A percentile compares a stretch with the other conserved stretches of the same genome.
Conservation (phyloP, 257 asterid genomes). For the Solanum gandarillasii region DNA sequence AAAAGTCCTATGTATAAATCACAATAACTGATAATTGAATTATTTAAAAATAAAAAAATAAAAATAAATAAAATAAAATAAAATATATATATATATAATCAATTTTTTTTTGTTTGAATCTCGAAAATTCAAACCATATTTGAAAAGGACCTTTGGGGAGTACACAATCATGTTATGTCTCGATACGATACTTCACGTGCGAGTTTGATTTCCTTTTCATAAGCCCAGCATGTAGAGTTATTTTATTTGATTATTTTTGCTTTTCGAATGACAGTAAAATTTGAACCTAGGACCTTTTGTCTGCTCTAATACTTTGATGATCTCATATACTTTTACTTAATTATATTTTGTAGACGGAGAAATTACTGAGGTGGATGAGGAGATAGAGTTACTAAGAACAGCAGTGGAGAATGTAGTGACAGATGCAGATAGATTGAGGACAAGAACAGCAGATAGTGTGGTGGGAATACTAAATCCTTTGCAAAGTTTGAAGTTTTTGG, state of each 20-base stretch:
- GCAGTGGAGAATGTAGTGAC: constrained; percentile 21
- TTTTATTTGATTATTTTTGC: background rate
- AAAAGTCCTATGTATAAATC: too few species aligned
- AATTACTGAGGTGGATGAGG: constrained; percentile 3
- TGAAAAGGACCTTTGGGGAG: background rate
- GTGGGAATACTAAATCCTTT: constrained; percentile 23
- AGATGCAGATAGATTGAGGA: constrained; percentile 40
- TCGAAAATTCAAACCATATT: background rate
- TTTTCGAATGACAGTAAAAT: background rate
- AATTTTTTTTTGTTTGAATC: background rate
- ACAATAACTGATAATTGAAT: too few species aligned
- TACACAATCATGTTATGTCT: background rate
- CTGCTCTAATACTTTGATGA: background rate
- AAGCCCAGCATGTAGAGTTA: background rate
- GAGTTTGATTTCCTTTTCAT: background rate
- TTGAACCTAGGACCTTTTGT: background rate
- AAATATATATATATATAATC: too few species aligned
- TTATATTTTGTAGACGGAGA: background rate
- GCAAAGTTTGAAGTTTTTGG: constrained; percentile 30
- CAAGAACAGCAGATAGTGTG: constrained; percentile 27
- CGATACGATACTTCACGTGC: background rate
- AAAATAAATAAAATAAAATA: too few species aligned
- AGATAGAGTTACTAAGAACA: constrained; percentile 16
- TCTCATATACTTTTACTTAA: background rate
- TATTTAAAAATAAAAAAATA: too few species aligned